Evolutionary conservation across 257 asterid genomes (phyloP), one percentile per base, ranked within the genome.

Genomic region (Jacaranda copaia): DNA sequence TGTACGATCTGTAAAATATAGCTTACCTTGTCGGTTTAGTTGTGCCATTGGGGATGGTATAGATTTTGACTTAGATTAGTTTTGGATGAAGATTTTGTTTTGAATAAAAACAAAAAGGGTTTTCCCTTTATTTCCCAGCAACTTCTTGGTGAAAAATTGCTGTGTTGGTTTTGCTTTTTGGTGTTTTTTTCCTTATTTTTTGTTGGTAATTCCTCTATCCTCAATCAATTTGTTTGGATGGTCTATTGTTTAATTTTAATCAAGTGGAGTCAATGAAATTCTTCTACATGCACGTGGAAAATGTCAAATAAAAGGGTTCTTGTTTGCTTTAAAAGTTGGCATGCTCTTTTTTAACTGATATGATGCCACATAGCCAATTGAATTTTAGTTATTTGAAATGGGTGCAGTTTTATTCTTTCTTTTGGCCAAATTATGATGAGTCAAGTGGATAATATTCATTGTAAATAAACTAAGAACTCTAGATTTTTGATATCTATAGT

Each of bases 301-400:
- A 55, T 79, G 53, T 35, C 32, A 20, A 42, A 61, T 5, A 74
- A 16, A 68, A 4, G 35, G 45, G 20, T 19, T 3, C 43, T 6
- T 55, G 53, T 40, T 67, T 74, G 67, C 64, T 57, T 25, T 20
- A 73, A 61, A 74, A 46, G 42, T 51, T 10, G 20, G 36, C 59
- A 12, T 62, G 36, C 66, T 10, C n/a, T 51, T 11, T 25, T 58
- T 72, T 4, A 4, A 16, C 40, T 57, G n/a, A 19, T 25, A 59
- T 19, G 52, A 10, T 63, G 46, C 32, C 32, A 25, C 32, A 25
- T 25, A 25, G 32, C 32, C 32, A 25, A 25, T 25, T 25, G 32
- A 25, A 25, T 1, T 25, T 25, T 2, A 0, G 32, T 25, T 25
- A 25, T 25, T 25, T 25, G 32, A 25, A 25, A 25, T 25, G 32